Conservation (phyloP, 2,329 filamentous ascomycete genomes). For the Sporothrix curviconia region DNA sequence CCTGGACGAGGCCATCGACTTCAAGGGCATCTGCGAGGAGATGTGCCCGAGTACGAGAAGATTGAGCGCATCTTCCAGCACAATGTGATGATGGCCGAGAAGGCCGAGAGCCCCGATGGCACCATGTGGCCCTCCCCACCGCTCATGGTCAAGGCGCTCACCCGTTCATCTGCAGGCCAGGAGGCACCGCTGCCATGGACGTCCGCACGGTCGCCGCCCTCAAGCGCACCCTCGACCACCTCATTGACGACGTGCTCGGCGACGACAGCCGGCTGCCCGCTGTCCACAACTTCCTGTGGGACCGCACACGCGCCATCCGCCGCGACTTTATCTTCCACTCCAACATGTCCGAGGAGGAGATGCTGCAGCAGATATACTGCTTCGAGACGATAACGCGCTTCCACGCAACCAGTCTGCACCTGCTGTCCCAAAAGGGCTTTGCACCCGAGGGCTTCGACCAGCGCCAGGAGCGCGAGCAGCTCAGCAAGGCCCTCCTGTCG, state of each 20-base stretch:
- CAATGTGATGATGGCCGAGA: conserved; percentile 52
- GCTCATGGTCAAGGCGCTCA: conserved; percentile 61
- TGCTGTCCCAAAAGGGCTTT: conserved; percentile 51
- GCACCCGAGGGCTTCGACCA: conserved; percentile 56
- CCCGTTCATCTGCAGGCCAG: conserved; percentile 61
- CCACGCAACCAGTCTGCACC: conserved; percentile 58
- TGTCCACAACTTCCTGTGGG: conserved; percentile 61
- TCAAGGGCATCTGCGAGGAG: conserved; percentile 61
- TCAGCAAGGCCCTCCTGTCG: conserved; percentile 59
- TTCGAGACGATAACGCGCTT: conserved; percentile 61
- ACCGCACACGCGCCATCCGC: conserved; percentile 60
- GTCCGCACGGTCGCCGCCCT: conserved; percentile 56
- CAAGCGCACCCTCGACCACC: conserved; percentile 54
- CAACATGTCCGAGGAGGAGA: conserved; percentile 49
- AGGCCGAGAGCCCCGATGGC: conserved; percentile 33
- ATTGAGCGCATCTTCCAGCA: conserved; percentile 56
- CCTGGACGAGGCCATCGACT: conserved; percentile 57
- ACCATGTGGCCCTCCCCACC: conserved; percentile 41
- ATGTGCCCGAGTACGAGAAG: conserved; percentile 64
- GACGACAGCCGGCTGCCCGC: conserved; percentile 46
- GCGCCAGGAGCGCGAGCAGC: conserved; percentile 61
- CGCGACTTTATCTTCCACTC: conserved; percentile 64
- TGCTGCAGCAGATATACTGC: conserved; percentile 54
- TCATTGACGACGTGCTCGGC: conserved; percentile 53
- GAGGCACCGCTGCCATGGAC: conserved; percentile 61